Evolutionary conservation across 73 alveolate species (phyloP).

Genomic region (Durusdinium trenchii): DNA sequence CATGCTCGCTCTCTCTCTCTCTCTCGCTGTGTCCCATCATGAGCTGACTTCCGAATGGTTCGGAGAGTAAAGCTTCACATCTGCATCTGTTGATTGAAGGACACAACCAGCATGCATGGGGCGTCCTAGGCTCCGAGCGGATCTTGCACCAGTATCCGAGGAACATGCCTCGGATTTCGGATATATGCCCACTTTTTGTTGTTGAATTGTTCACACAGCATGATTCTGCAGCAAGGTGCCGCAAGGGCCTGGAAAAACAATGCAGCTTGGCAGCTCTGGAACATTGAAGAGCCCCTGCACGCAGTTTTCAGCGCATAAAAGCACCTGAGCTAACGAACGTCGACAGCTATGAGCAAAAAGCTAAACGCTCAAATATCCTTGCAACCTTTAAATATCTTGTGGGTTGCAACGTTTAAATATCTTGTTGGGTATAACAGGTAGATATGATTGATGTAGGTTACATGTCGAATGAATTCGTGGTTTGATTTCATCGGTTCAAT

Average conservation of each 20-base stretch:
- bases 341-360: neutral
- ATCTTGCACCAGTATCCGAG: conserved; percentile 61
- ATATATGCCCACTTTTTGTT: too few species aligned
- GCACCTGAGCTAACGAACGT: conserved; percentile 8
- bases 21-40: too few species aligned
- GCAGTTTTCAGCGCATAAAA: conserved; percentile 80
- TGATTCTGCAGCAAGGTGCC: too few species aligned
- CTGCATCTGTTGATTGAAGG: neutral
- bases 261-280: conserved; percentile 37
- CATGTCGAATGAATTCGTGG: neutral
- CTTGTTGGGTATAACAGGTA: too few species aligned
- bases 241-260: too few species aligned
- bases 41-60: neutral
- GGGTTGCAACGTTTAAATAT: too few species aligned
- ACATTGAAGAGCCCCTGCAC: conserved; percentile 94
- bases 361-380: too few species aligned
- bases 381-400: too few species aligned
- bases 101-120: neutral
- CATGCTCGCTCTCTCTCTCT: too few species aligned
- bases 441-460: neutral
- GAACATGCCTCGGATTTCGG: conserved; percentile 49
- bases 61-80: too few species aligned
- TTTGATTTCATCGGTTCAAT: neutral
- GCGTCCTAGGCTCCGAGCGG: conserved; percentile 62
- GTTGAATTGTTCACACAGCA: neutral